These are phyloP conservation scores for Aspergillus sp. DNA, from an alignment of 2,329 filamentous ascomycete genomes.

Conservation along the genomic window DNA sequence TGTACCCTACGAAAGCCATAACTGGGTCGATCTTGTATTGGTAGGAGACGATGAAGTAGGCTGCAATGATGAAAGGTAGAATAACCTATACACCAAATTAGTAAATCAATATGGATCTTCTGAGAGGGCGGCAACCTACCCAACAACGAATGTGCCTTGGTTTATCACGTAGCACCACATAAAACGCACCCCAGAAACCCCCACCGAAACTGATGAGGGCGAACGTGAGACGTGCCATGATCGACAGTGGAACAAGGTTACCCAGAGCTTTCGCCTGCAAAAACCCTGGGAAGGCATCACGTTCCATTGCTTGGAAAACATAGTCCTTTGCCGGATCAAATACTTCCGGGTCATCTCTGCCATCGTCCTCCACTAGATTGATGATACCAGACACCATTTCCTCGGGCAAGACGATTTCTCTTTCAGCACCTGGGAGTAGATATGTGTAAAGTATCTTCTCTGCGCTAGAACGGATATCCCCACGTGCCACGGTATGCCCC, in stretches of 20 bases:
- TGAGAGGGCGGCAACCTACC: constrained; percentile 58
- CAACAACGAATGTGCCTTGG: constrained; percentile 74
- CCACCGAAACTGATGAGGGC: constrained; percentile 85
- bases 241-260: constrained; percentile 88
- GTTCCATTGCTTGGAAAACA: constrained; percentile 99
- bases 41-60: constrained; percentile 86
- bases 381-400: constrained; percentile 85
- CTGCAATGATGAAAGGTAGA: constrained; percentile 84
- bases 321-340: constrained; percentile 99
- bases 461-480: constrained; percentile 87
- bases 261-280: constrained; percentile 91
- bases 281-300: constrained; percentile 98
- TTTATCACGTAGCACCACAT: constrained; percentile 86
- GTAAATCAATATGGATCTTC: constrained; percentile 9
- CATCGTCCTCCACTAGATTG: constrained; percentile 81
- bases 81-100: constrained; percentile 60
- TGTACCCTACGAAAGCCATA: constrained; percentile 82
- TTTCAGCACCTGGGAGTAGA: constrained; percentile 87
- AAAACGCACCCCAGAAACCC: constrained; percentile 90
- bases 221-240: constrained; percentile 80
- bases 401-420: constrained; percentile 90
- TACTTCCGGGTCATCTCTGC: constrained; percentile 92
- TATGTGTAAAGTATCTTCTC: constrained; percentile 99
- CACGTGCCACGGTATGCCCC: constrained; percentile 76
- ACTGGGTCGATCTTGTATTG: constrained; percentile 95